Conservation (phyloP, 75 land plant genomes). For the Sequoiadendron giganteum region DNA sequence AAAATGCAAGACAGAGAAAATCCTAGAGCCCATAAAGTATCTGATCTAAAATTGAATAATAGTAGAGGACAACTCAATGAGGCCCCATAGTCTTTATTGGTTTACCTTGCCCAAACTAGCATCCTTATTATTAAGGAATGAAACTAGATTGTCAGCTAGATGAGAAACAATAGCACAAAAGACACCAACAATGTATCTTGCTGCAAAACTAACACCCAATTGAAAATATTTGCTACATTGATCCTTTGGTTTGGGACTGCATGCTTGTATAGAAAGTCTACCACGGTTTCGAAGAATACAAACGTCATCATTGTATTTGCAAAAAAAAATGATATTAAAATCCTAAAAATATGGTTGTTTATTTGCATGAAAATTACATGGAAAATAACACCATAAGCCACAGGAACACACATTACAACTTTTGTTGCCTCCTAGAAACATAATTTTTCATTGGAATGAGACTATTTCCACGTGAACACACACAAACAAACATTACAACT, state of each 20-base stretch:
- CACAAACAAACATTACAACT: background rate
- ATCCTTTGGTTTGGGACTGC: constrained; percentile 66
- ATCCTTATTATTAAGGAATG: constrained; percentile 84
- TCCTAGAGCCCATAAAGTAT: background rate
- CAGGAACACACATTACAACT: background rate
- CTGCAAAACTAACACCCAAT: constrained; percentile 86
- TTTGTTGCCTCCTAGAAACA: background rate
- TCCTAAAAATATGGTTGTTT: background rate
- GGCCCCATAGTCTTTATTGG: background rate
- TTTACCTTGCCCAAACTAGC: constrained; percentile 66
- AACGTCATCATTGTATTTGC: constrained; percentile 98
- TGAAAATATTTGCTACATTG: constrained; percentile 77
- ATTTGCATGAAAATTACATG: background rate
- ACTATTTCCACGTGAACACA: background rate
- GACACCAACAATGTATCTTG: constrained; percentile 85
- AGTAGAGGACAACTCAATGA: background rate
- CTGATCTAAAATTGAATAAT: background rate
- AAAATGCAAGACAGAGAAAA: background rate
- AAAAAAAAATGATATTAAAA: background rate
- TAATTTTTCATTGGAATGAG: background rate
- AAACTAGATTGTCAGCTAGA: constrained; percentile 88
- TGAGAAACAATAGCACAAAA: constrained; percentile 89
- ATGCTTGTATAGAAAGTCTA: constrained; percentile 74
- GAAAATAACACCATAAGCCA: background rate
- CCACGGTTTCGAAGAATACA: constrained; percentile 78